Percentiles rank a stretch among this genome's conserved stretches.
Conservation (phyloP, 768 basidiomycete genomes). For the Collybia sp. region DNA sequence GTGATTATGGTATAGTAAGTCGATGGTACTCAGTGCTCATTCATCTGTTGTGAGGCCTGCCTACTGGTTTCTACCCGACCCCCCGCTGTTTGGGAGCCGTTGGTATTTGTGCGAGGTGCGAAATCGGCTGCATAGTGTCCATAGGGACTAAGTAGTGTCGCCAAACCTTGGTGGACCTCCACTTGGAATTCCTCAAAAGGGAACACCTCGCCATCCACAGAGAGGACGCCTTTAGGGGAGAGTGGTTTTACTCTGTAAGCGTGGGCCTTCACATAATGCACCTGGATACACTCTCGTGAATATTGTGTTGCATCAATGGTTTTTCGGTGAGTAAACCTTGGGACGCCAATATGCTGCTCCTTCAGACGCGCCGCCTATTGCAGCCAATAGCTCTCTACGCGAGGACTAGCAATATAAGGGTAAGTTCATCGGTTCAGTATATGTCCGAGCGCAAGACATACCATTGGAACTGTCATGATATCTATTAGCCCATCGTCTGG, state of each 20-base stretch:
- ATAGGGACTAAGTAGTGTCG: constrained; percentile 58
- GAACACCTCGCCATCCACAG: constrained; percentile 76
- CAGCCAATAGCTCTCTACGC: constrained; percentile 44
- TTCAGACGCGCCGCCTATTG: constrained; percentile 55
- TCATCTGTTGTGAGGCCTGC: no score
- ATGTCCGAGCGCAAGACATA: constrained; percentile 22
- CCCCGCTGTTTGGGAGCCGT: not conserved
- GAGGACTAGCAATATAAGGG: constrained; percentile 28
- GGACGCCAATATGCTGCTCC: constrained; percentile 62
- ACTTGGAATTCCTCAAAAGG: constrained; percentile 75
- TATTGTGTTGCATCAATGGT: no score
- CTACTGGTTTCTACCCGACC: no score
- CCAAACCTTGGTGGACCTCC: constrained; percentile 67
- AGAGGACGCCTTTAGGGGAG: constrained; percentile 45
- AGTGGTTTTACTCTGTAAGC: constrained; percentile 71
- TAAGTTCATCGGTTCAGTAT: not conserved
- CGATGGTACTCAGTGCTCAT: no score
- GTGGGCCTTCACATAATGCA: constrained; percentile 67
- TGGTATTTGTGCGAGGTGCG: constrained; percentile 14
- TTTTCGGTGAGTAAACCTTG: constrained; percentile 36
- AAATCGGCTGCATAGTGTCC: constrained; percentile 61
- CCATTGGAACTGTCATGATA: constrained; percentile 58
- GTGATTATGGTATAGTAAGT: no score
- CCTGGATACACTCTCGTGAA: constrained; percentile 27
- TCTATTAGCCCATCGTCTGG: constrained; percentile 80